Evolutionary conservation across 192 early-diverging fungal species (phyloP).

Genomic region (Spinellus fusiger): DNA sequence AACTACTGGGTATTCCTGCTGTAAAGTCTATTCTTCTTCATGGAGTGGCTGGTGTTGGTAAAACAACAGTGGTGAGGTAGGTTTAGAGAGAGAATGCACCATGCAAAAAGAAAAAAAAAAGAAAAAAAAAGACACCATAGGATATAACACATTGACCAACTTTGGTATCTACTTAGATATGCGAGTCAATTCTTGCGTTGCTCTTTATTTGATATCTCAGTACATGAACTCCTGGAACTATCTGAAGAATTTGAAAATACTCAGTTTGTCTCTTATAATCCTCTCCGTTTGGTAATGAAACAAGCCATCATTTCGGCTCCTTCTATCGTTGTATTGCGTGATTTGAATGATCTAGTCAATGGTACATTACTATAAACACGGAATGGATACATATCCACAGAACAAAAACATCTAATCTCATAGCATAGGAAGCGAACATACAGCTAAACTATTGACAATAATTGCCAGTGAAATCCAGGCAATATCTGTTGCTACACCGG

Average conservation of each 20-base stretch:
- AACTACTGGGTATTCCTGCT: constrained; percentile 6
- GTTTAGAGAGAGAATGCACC: too few relatives aligned
- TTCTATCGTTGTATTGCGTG: constrained; percentile 44
- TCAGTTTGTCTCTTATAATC: constrained; percentile 12
- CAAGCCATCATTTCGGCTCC: constrained; percentile 39
- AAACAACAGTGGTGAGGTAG: constrained; percentile 12
- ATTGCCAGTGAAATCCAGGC: not conserved
- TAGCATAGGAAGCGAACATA: not conserved
- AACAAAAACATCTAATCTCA: too few relatives aligned
- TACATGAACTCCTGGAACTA: constrained; percentile 12
- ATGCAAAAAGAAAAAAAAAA: too few relatives aligned
- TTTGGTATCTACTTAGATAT: not conserved
- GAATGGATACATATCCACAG: too few relatives aligned
- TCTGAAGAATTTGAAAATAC: constrained; percentile 12
- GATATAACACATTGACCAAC: not conserved
- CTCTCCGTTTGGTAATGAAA: constrained; percentile 1
- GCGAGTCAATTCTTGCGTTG: constrained; percentile 1
- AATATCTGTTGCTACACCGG: not conserved
- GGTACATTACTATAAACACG: constrained; percentile 18
- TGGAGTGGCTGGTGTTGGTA: constrained; percentile 25
- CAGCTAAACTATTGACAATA: not conserved
- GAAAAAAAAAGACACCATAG: not conserved
- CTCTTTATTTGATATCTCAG: not conserved
- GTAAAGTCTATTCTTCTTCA: constrained; percentile 21
- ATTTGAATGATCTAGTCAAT: constrained; percentile 43